Conservation (phyloP, 2,329 filamentous ascomycete species). For the Neonectria neomacrospora region DNA sequence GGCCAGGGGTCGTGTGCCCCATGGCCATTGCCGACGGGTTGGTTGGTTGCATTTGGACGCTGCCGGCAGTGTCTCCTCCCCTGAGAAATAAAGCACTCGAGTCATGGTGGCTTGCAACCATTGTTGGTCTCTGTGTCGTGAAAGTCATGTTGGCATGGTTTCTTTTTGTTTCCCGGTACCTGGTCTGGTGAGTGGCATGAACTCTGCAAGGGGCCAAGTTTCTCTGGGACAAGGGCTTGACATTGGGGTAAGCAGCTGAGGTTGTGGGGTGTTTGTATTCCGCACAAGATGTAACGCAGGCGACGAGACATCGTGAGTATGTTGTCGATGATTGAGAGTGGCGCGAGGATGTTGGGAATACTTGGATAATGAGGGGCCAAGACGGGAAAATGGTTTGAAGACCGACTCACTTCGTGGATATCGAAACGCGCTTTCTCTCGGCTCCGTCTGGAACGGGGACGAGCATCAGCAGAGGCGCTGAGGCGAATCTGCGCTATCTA, state of each 20-base stretch:
- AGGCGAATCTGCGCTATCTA: neutral
- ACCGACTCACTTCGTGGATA: constrained; percentile 13
- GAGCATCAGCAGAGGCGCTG: neutral
- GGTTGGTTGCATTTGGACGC: neutral
- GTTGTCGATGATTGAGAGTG: neutral
- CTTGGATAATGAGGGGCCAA: neutral
- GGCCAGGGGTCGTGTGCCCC: neutral
- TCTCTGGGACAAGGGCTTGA: neutral
- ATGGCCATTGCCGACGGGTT: constrained; percentile 4
- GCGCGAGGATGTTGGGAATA: constrained; percentile 14
- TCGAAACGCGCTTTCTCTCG: constrained; percentile 7
- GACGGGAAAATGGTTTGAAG: constrained; percentile 8
- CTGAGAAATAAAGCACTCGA: neutral
- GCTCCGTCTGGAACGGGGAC: neutral
- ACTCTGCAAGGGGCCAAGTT: neutral
- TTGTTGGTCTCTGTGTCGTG: neutral
- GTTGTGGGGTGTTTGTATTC: neutral
- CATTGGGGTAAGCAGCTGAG: neutral
- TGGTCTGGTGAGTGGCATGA: neutral
- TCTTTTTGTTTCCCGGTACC: neutral
- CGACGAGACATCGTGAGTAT: neutral
- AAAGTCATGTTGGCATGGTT: constrained; percentile 9
- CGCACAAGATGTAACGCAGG: constrained; percentile 14
- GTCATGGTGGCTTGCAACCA: constrained; percentile 5
- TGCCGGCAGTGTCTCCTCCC: neutral